Base-by-base conservation (phyloP, 1,284 basidiomycete genomes). In the Cutaneotrichosporon sp. region DNA sequence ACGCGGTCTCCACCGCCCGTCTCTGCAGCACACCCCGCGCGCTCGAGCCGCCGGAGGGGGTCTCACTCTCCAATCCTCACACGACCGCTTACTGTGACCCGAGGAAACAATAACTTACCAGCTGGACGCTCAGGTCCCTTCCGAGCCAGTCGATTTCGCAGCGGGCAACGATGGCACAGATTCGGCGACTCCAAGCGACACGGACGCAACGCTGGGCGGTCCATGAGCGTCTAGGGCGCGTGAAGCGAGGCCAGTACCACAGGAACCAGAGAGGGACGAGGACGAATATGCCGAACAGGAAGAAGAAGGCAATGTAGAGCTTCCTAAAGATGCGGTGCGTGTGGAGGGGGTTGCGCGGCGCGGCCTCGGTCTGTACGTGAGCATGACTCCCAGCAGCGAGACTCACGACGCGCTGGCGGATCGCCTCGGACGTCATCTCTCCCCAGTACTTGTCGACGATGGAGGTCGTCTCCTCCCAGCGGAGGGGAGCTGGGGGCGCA, bases 81-180 rank as follows among this genome's bases (percentile, higher is more conserved):
- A 9, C 42, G 62, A 54, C 45, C 56, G 54, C 38, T 50, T 25
- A 10, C 20, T 16, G n/a, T 43, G 38, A 10, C 27, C 36, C 11
- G 29, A n/a, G 8, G 7, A 47, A 4, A 16, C 7, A 10, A 18
- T 0, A 7, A 67, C 72, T 59, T 59, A 75, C 75, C 45, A 71
- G 33, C 29, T 71, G 67, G 16, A 60, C 27, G 25, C 43, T 59
- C n/a, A 74, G 57, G 59, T 76, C 70, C 9, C 74, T 55, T 4
- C 76, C 76, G 1, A 76, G 68, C 56, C 74, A 73, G 57, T 78
- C 76, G 13, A 78, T 68, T 63, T 78, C 75, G 58, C 76, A 78
- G 20, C 69, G 52, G 3, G 75, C 76, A 2, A 78, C 72, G 11
- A 78, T 46, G 0, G 57, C 71, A 33, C 75, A 76, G 4, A 76